Conservation (phyloP, 2,329 filamentous ascomycete genomes). For the Penicillium sp. region DNA sequence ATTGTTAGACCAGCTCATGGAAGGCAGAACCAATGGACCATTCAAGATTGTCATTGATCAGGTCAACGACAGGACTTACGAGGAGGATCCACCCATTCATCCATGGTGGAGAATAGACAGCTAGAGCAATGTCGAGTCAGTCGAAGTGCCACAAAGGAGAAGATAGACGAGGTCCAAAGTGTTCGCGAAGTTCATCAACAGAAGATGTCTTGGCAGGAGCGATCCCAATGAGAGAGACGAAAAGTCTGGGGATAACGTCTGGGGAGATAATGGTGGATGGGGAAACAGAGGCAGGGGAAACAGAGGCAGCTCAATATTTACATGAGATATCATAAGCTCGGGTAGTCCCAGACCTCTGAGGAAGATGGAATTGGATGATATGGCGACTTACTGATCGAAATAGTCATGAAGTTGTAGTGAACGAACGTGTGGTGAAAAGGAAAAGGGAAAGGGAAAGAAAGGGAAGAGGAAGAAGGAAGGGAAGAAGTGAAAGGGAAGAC, state of each 20-base stretch:
- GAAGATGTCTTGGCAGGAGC: too few relatives aligned
- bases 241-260: too few relatives aligned
- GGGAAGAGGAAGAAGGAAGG: background rate
- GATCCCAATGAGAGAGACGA: too few relatives aligned
- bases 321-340: background rate
- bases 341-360: background rate
- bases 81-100: too few relatives aligned
- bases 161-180: too few relatives aligned
- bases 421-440: background rate
- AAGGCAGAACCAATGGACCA: background rate
- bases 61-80: too few relatives aligned
- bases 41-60: too few relatives aligned
- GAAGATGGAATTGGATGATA: background rate
- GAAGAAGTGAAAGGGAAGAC: background rate
- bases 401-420: background rate
- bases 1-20: background rate
- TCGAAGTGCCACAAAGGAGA: too few relatives aligned
- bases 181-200: too few relatives aligned
- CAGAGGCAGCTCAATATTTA: background rate
- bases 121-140: too few relatives aligned
- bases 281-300: background rate
- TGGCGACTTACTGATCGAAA: background rate
- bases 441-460: background rate
- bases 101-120: too few relatives aligned
- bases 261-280: too few relatives aligned